Base-by-base conservation (phyloP, 306 rosid genomes). In the Trifolium fragiferum region DNA sequence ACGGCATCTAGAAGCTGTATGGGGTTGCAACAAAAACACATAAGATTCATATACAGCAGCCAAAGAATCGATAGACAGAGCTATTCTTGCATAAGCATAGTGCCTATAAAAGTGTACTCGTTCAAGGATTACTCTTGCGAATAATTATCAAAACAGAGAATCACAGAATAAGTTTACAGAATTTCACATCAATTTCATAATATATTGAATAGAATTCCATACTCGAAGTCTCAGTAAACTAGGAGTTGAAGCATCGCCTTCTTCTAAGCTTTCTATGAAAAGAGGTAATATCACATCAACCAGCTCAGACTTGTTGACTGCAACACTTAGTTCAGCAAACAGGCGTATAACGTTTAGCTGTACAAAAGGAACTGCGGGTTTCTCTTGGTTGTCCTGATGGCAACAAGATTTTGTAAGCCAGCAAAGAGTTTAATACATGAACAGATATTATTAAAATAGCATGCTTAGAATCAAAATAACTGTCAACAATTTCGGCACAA, bases 201-300 rank as follows among this genome's bases (percentile, higher is more conserved):
- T 70, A 21, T 69, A 84, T 82, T 35, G 74, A 78, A 77, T 77
- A 76, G 63, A 84, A 79, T 85, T 83, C 77, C 90, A 76, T 92
- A 94, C 99, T 67, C 88, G 92, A 37, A 94, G 97, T 89, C 99
- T 83, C 89, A 94, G 76, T 79, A 89, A 87, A 87, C 96, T 87
- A 68, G 99, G 97, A 81, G 89, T 84, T 76, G 99, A 88, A 76
- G 99, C 99, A 80, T 94, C 97, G 5, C 99, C 97, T 92, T 92
- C 99, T 81, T 94, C 97, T 85, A 92, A 84, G 85, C 90, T 94
- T 84, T 94, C 99, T 55, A 94, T 86, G 68, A 94, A 94, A 71
- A 92, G 92, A 21, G 99, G 97, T 75, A 94, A 90, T 77, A 94
- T 92, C 89, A 84, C 81, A 72, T 94, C 95, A 75, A 94, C 96